Evolutionary conservation across 495 filamentous ascomycete species (phyloP), one percentile per base, ranked within the genome.

Genomic region (Jackrogersella minutella): DNA sequence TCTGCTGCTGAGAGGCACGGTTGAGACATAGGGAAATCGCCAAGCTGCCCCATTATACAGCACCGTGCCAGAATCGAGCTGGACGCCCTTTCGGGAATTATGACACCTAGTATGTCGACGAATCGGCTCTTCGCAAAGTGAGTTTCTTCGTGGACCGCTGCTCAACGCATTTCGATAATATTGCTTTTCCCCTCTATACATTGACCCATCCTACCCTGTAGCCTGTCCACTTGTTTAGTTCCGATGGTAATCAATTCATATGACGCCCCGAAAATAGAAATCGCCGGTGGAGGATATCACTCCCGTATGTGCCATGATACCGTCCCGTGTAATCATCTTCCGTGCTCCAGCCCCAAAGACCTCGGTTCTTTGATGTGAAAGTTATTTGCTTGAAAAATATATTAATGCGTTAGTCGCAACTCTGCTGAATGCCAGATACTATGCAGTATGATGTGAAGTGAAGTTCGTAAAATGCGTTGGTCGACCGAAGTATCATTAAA

Each of bases 131-230:
- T 54, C 16, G 40, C 56, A 30, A 19, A 16, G 21, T 17, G 40
- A n/a, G n/a, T n/a, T n/a, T n/a, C n/a, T n/a, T n/a, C n/a, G n/a
- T n/a, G n/a, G n/a, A n/a, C 40, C 55, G 8, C 22, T 8, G 26
- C n/a, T n/a, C 40, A 46, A 60, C 39, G 43, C 41, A 31, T 51
- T 57, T 60, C 31, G 24, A 31, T 40, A 56, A 52, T 57, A 64
- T 64, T 64, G 60, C 66, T 64, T 69, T 69, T 64, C 36, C 30
- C 30, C 61, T 64, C 59, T 69, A 59, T 64, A 43, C 34, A 46
- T 44, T 50, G 21, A 36, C 22, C 56, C 31, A 28, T 40, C 22
- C 44, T 31, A 13, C 21, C 49, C 60, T 44, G 43, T 56, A 43
- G 44, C 28, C 56, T 52, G 28, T 50, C 61, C 8, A 46, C 22